A percentile compares a stretch with the other conserved stretches of the same genome.
Conservation (phyloP, 345 rosid genomes). For the Sonneratia alba region DNA sequence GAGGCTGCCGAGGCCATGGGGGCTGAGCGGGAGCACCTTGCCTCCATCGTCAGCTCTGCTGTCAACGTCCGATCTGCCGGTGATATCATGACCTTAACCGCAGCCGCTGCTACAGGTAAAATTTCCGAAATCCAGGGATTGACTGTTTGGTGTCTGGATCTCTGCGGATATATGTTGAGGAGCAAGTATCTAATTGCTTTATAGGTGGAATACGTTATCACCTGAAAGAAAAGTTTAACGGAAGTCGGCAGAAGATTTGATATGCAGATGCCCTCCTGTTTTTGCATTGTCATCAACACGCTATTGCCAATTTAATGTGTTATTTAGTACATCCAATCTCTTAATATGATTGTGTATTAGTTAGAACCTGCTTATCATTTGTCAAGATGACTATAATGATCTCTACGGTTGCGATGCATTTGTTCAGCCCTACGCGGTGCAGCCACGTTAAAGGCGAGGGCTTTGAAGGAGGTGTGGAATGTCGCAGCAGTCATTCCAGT, state of each 20-base stretch:
- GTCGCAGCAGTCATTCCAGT: slow-evolving; percentile 87
- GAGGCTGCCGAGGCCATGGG: slow-evolving; percentile 90
- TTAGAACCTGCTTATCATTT: neutral
- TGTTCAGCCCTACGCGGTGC: slow-evolving; percentile 74
- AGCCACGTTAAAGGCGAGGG: slow-evolving; percentile 76
- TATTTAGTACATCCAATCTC: neutral
- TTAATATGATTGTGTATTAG: neutral
- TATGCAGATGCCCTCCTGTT: too few relatives aligned
- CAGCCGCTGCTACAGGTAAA: slow-evolving; percentile 82
- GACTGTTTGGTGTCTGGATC: neutral
- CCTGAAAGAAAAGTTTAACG: too few relatives aligned
- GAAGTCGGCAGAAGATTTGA: too few relatives aligned
- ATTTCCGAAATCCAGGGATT: neutral
- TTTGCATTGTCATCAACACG: too few relatives aligned
- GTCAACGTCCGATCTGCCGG: slow-evolving; percentile 76
- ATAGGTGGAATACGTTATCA: too few relatives aligned
- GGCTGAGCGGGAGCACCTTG: slow-evolving; percentile 73
- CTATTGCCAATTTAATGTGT: too few relatives aligned
- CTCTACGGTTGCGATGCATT: neutral
- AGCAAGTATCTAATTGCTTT: too few relatives aligned
- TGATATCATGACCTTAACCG: slow-evolving; percentile 81
- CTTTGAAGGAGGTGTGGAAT: slow-evolving; percentile 89
- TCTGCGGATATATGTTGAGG: neutral
- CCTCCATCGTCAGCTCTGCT: slow-evolving; percentile 72
- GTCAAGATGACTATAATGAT: neutral